A percentile compares a stretch with the other conserved stretches of the same genome.
These are phyloP conservation scores for Oryza coarctata DNA, from an alignment of 176 grass and related monocot genomes.

Conservation along the genomic window DNA sequence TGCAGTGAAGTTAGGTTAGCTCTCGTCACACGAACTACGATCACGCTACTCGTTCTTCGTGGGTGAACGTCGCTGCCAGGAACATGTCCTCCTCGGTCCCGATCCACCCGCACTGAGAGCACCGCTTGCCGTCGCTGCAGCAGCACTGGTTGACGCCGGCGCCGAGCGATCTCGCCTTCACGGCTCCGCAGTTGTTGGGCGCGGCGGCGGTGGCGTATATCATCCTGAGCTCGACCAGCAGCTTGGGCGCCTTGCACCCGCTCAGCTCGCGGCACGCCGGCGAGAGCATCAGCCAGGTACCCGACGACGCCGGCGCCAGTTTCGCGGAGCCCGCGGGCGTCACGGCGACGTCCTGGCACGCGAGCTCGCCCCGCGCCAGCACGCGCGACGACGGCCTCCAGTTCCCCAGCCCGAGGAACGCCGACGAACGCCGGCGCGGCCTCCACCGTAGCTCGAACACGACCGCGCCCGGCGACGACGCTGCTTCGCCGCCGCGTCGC, in stretches of 20 bases:
- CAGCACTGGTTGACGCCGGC: background rate
- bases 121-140: constrained; percentile 33
- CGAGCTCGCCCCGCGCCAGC: constrained; percentile 45
- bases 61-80: constrained; percentile 48
- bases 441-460: constrained; percentile 57
- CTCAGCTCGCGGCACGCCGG: constrained; percentile 4
- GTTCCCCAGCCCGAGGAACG: constrained; percentile 24
- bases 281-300: constrained; percentile 42
- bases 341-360: constrained; percentile 40
- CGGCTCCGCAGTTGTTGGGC: background rate
- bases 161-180: background rate
- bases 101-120: constrained; percentile 45
- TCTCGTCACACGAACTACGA: background rate
- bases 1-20: background rate
- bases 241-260: constrained; percentile 34
- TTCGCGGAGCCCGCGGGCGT: background rate
- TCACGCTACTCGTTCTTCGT: background rate
- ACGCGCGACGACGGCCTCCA: constrained; percentile 35
- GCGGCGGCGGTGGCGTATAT: background rate
- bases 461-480: background rate
- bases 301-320: background rate
- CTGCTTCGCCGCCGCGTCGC: background rate
- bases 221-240: constrained; percentile 40
- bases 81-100: constrained; percentile 68
- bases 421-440: constrained; percentile 8